A percentile compares a stretch with the other conserved stretches of the same genome.
Evolutionary conservation across 2,329 filamentous ascomycete genomes (phyloP).

Genomic region (Malbranchea cinnamomea): DNA sequence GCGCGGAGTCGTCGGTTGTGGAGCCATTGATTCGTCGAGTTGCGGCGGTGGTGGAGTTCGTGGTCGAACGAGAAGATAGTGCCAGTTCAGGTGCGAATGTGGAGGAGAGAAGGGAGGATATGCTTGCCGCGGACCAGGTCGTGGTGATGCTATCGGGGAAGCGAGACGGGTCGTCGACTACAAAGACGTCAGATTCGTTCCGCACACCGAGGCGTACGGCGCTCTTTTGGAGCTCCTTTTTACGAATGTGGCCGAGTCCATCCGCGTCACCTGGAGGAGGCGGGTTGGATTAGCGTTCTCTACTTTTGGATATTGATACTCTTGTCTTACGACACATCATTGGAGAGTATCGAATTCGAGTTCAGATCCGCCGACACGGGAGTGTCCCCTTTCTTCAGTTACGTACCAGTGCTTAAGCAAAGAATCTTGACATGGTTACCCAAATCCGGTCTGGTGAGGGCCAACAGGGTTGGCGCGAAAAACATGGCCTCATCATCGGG

Average conservation of each 20-base stretch:
- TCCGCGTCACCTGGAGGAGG: constrained; percentile 62
- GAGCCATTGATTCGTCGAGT: constrained; percentile 12
- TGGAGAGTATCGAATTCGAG: background rate
- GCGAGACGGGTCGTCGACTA: constrained; percentile 59
- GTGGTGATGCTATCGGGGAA: constrained; percentile 84
- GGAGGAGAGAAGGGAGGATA: constrained; percentile 54
- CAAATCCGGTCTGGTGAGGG: constrained; percentile 62
- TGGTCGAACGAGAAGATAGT: constrained; percentile 10
- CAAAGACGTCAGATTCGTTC: constrained; percentile 62
- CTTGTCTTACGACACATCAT: background rate
- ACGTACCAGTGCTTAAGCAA: constrained; percentile 68
- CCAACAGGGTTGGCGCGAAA: constrained; percentile 76
- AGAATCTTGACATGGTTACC: constrained; percentile 90
- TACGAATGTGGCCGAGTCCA: constrained; percentile 68
- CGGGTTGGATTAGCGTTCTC: too few species aligned
- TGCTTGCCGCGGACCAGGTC: constrained; percentile 56
- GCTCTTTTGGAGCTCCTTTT: constrained; percentile 70
- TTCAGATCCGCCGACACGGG: background rate
- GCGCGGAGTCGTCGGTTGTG: constrained; percentile 24
- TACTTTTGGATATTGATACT: background rate
- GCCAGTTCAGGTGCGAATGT: constrained; percentile 57
- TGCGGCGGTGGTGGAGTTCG: constrained; percentile 13
- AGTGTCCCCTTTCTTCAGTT: background rate
- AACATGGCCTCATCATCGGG: constrained; percentile 99
- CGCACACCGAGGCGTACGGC: constrained; percentile 62